Evolutionary conservation across 805 yeast genomes (phyloP), one percentile per base, ranked within the genome.

Genomic region (Jamesozyma spencerorum): DNA sequence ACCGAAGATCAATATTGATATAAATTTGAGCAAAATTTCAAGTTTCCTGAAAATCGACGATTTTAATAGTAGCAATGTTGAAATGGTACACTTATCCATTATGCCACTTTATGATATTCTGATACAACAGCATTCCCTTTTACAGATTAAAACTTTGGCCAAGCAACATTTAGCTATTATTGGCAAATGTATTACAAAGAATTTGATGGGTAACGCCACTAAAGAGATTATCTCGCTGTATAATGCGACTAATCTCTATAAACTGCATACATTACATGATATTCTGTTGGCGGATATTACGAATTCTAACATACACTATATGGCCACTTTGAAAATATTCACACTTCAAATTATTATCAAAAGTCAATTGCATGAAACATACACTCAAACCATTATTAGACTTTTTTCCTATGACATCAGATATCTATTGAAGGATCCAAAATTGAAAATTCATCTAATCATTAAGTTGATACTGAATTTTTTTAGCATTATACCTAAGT

Each of bases 291-390:
- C 53, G 8, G 63, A 60, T 38, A 53, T 44, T 26, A 49, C 47
- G 8, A 14, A n/a, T 3, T 39, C 46, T 22, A 60, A 60, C 36
- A 36, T 19, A 0, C 31, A 34, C 15, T 59, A 56, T 38, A 43
- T 60, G 5, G 43, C 52, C 1, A 53, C 54, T 10, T 42, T 58
- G 13, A 60, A 60, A 36, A 42, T 60, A 15, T 35, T 60, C n/a
- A 35, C 53, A 3, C 20, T 59, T 39, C 65, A 60, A 41, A 38
- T 47, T 8, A 41, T 58, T n/a, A 39, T 59, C 7, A 55, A 53
- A 35, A 40, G 42, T 1, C 50, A 51, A 34, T 34, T 39, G 5
- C 17, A 43, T 3, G 33, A 35, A 1, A 33, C 35, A 6, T 41
- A 49, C 31, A 40, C 45, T 29, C 36, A 37, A 7, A 36, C 52